phyloP scores from a whole-genome alignment of 2,329 filamentous ascomycete species.

The Septoria petroselini region DNA sequence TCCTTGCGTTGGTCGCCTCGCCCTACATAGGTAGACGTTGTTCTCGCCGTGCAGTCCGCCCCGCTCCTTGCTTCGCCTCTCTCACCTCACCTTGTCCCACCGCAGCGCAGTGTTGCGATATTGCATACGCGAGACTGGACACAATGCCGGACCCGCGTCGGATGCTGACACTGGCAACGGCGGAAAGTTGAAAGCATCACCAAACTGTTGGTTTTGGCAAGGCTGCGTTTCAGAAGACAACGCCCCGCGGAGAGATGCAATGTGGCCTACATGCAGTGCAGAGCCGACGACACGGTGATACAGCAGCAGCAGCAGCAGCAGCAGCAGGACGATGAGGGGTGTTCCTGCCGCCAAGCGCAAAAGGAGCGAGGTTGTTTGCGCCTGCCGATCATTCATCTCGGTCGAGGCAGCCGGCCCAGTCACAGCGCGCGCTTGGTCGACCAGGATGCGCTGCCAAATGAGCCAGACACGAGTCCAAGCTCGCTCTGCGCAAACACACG shows the following conservation, averaged over 20 bases:
- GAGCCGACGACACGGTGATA: too few relatives aligned
- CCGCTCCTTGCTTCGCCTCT: slow-evolving; percentile 3
- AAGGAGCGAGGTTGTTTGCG: not conserved
- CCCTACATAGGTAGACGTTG: not conserved
- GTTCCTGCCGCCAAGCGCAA: not conserved
- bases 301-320: too few relatives aligned
- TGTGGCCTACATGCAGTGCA: too few relatives aligned
- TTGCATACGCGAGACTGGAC: not conserved
- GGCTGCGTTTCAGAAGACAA: not conserved
- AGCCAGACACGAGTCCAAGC: not conserved
- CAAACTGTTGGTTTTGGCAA: not conserved
- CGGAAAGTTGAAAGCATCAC: not conserved
- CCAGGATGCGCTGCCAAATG: slow-evolving; percentile 9
- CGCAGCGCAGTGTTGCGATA: not conserved
- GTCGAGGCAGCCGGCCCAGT: slow-evolving; percentile 4
- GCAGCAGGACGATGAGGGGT: too few relatives aligned
- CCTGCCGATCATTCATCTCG: not conserved
- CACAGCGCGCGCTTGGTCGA: not conserved
- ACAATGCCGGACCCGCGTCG: not conserved
- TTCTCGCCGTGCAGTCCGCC: not conserved
- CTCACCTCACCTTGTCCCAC: slow-evolving; percentile 2
- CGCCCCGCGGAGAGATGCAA: not conserved
- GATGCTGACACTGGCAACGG: slow-evolving; percentile 5
- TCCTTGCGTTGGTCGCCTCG: slow-evolving; percentile 14
- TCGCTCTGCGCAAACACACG: slow-evolving; percentile 1